These are phyloP conservation scores for Dothideomycetes sp. DNA, from an alignment of 2,329 filamentous ascomycete species.

Conservation along the genomic window DNA sequence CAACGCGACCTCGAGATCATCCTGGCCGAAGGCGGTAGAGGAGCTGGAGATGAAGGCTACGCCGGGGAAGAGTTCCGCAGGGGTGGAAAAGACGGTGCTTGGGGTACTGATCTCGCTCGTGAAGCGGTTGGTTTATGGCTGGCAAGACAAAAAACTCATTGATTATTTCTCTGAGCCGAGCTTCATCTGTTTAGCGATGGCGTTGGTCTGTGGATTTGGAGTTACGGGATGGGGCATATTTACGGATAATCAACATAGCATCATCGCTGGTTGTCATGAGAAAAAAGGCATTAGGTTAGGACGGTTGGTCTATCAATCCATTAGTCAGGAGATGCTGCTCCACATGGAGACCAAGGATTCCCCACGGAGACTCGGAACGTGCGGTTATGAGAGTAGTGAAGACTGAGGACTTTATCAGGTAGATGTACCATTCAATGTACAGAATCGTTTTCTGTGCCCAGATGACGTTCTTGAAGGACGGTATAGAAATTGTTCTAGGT, in stretches of 20 bases:
- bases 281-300: neutral
- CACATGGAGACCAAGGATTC: neutral
- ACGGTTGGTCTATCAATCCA: too few relatives aligned
- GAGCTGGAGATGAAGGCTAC: constrained; percentile 37
- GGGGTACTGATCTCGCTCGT: constrained; percentile 52
- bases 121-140: constrained; percentile 56
- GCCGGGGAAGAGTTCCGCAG: constrained; percentile 61
- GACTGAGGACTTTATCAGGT: too few relatives aligned
- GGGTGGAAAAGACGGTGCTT: constrained; percentile 52
- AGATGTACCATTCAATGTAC: too few relatives aligned
- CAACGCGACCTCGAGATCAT: constrained; percentile 84
- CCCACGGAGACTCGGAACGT: too few relatives aligned
- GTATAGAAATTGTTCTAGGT: too few relatives aligned
- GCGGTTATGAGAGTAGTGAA: too few relatives aligned
- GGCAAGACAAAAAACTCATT: constrained; percentile 29
- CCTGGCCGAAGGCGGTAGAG: constrained; percentile 65
- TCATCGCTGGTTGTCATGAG: neutral
- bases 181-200: constrained; percentile 8
- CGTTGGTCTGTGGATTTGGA: constrained; percentile 5
- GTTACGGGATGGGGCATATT: neutral
- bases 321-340: neutral
- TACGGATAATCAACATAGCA: neutral
- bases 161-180: neutral
- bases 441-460: too few relatives aligned
- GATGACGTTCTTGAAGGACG: too few relatives aligned